phyloP scores from a whole-genome alignment of 805 yeast species.

The Saitoella complicata region DNA sequence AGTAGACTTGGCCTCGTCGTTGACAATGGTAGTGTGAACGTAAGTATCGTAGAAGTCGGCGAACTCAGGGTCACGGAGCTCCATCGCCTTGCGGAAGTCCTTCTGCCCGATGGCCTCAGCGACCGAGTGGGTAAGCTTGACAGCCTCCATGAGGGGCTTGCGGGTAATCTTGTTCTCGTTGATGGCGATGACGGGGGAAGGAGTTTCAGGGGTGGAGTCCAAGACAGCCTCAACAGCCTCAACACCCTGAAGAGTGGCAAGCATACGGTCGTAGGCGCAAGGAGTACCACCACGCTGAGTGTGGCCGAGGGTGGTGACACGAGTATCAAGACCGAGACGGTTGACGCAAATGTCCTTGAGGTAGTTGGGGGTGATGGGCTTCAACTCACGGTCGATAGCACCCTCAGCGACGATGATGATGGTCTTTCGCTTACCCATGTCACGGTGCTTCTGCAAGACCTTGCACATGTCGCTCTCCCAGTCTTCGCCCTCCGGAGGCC shows the following conservation, averaged over 20 bases:
- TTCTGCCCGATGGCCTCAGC: conserved; percentile 69
- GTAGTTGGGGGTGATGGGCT: conserved; percentile 62
- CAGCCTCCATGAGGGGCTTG: conserved; percentile 79
- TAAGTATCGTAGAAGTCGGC: conserved; percentile 64
- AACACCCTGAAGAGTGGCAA: conserved; percentile 93
- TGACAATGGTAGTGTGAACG: conserved; percentile 48
- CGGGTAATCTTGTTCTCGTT: conserved; percentile 75
- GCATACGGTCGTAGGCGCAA: conserved; percentile 78
- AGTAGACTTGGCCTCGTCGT: conserved; percentile 42
- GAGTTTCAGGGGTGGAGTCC: conserved; percentile 73
- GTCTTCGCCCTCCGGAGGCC: conserved; percentile 54
- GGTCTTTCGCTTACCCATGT: conserved; percentile 80
- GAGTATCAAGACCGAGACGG: conserved; percentile 71
- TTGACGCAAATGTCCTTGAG: conserved; percentile 72
- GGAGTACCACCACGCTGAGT: conserved; percentile 99
- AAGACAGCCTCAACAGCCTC: conserved; percentile 91
- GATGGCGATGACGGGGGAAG: conserved; percentile 88
- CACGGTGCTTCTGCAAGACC: conserved; percentile 43
- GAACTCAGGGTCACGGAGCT: conserved; percentile 75
- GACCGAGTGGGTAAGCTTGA: conserved; percentile 68
- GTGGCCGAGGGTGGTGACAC: conserved; percentile 91
- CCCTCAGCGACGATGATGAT: conserved; percentile 98
- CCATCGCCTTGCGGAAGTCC: conserved; percentile 76
- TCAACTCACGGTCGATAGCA: conserved; percentile 68
- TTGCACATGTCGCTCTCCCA: conserved; percentile 71